A percentile compares a stretch with the other conserved stretches of the same genome.
Evolutionary conservation across 352 stramenopile genomes (phyloP).

Genomic region (Albugo laibachii): DNA sequence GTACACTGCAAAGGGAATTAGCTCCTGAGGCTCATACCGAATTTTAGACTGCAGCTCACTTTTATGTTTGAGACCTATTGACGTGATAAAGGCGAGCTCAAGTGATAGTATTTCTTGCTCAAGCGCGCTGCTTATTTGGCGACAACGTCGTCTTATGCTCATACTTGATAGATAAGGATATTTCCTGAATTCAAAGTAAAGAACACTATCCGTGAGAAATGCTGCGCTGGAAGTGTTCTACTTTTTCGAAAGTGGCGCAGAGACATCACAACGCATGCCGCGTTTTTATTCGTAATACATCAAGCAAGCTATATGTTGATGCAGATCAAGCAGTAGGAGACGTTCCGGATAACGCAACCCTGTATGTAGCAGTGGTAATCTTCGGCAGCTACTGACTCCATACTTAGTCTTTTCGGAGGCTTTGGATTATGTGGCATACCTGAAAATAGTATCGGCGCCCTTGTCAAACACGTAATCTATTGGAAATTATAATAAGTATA

Average conservation of each 20-base stretch:
- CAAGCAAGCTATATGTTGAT: slow-evolving; percentile 43
- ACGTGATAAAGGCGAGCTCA: too few species aligned
- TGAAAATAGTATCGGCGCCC: slow-evolving; percentile 76
- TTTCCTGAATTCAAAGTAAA: too few species aligned
- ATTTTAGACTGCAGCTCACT: too few species aligned
- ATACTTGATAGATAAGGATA: too few species aligned
- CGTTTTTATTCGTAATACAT: background rate
- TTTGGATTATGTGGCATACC: slow-evolving; percentile 86
- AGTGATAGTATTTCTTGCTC: too few species aligned
- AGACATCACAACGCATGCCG: background rate
- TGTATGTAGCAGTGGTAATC: slow-evolving; percentile 17
- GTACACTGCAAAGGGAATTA: too few species aligned
- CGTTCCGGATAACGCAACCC: slow-evolving; percentile 40
- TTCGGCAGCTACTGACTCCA: slow-evolving; percentile 1
- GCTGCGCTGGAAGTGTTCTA: too few species aligned
- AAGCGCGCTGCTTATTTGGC: too few species aligned
- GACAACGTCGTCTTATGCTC: too few species aligned
- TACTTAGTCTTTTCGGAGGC: slow-evolving; percentile 54
- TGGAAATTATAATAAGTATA: background rate
- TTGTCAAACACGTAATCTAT: slow-evolving; percentile 39
- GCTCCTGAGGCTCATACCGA: too few species aligned
- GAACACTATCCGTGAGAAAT: too few species aligned
- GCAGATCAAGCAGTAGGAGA: slow-evolving; percentile 56
- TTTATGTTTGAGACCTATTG: too few species aligned
- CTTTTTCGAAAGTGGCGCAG: background rate